Base-by-base conservation (phyloP, 495 filamentous ascomycete species). In the Neurospora sublineolata region DNA sequence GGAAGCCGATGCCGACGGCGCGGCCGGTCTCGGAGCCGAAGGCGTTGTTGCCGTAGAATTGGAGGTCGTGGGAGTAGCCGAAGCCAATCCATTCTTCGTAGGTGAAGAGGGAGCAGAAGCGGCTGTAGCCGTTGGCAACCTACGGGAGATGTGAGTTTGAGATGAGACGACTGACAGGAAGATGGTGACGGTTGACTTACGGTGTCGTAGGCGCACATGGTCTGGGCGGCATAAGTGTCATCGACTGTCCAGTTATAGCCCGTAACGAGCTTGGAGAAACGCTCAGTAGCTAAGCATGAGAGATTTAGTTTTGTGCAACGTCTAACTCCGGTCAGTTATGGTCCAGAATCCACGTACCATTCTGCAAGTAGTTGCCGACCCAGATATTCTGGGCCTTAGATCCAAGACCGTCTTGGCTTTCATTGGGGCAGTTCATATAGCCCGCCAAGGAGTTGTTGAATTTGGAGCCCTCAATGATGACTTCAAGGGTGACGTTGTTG, bases 191-290 rank as follows among this genome's bases (percentile, higher is more conserved):
- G 23, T 64, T 16, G 6, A 33, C 52, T 64, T 16, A 77, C 87
- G 0, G 91, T 93, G 72, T 91, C 87, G 78, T 93, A 97, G 1
- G 92, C 87, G 77, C 93, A 97, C 69, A 95, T 82, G 73, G 94
- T 84, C 76, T 89, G 87, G 67, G 88, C 86, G 12, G 80, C 80
- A 73, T 89, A 87, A 1, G 83, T 80, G 71, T 89, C 86, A 12
- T 77, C 73, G 10, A 85, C 46, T 0, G 83, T 86, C 75, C 86
- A 84, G 52, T 87, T 82, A 76, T 88, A 85, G 68, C 81, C 82
- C 0, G 77, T 76, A n/a, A 84, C 79, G 73, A 84, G 76, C 2
- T 73, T 67, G n/a, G 82, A 76, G 67, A 90, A 80, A 6, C 86
- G 77, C 3, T 75, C 71, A 6, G 86, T 86, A 16, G 86, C 86